Evolutionary conservation across 345 rosid species (phyloP).

Genomic region (Salix suchowensis): DNA sequence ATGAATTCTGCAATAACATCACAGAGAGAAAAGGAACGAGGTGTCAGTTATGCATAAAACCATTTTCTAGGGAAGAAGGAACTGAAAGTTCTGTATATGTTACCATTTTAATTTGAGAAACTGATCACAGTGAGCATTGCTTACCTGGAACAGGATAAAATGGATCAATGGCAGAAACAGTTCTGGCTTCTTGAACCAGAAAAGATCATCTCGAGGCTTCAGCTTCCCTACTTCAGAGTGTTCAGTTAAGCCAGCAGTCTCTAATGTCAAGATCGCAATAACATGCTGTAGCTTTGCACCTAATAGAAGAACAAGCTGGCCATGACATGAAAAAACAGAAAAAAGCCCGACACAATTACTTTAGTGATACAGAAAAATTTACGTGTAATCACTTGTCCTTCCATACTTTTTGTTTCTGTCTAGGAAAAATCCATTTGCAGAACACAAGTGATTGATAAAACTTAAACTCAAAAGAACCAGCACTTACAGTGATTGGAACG

Average conservation of each 20-base stretch:
- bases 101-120: neutral
- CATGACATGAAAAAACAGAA: constrained; percentile 10
- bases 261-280: constrained; percentile 83
- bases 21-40: constrained; percentile 4
- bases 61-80: neutral
- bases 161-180: constrained; percentile 71
- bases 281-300: constrained; percentile 89
- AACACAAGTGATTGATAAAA: constrained; percentile 1
- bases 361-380: neutral
- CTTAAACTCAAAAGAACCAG: constrained; percentile 2
- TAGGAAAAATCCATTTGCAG: neutral
- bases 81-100: neutral
- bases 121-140: neutral
- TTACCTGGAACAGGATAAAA: constrained; percentile 89
- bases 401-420: neutral
- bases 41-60: constrained; percentile 18
- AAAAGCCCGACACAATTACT: neutral
- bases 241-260: constrained; percentile 56
- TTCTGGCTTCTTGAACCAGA: constrained; percentile 95
- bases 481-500: constrained; percentile 77
- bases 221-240: constrained; percentile 42
- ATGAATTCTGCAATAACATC: constrained; percentile 66
- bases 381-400: neutral
- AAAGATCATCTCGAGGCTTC: constrained; percentile 87
- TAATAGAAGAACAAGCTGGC: constrained; percentile 71